Evolutionary conservation across 139 green algal genomes (phyloP).

Genomic region (Marvania coccoides): DNA sequence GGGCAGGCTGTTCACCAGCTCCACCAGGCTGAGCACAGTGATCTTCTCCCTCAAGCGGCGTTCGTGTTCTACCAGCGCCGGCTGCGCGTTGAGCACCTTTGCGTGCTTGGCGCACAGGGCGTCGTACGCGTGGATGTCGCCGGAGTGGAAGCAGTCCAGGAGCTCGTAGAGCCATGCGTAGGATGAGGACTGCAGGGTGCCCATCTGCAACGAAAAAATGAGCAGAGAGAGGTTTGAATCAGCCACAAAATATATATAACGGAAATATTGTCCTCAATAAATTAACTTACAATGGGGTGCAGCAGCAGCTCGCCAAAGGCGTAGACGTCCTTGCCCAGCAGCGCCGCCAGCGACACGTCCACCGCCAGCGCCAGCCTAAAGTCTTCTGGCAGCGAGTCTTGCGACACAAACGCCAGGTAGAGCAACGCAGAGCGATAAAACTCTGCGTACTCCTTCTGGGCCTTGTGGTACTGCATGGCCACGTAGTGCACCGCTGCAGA

Average conservation of each 20-base stretch:
- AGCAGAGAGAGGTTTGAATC: not conserved
- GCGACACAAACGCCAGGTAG: slow-evolving; percentile 88
- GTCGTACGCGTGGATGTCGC: slow-evolving; percentile 90
- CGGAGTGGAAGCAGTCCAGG: slow-evolving; percentile 76
- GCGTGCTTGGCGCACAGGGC: slow-evolving; percentile 73
- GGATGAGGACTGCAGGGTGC: slow-evolving; percentile 51
- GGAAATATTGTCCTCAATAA: not conserved
- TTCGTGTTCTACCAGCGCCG: slow-evolving; percentile 85
- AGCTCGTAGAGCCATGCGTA: slow-evolving; percentile 86
- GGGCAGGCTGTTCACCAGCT: slow-evolving; percentile 63
- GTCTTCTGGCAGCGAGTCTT: slow-evolving; percentile 66
- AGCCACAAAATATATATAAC: not conserved
- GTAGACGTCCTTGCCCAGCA: slow-evolving; percentile 93
- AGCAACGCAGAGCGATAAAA: slow-evolving; percentile 74
- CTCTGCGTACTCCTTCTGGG: slow-evolving; percentile 72
- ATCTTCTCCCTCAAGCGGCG: slow-evolving; percentile 90
- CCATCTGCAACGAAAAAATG: slow-evolving; percentile 50
- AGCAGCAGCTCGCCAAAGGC: slow-evolving; percentile 96
- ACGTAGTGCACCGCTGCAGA: slow-evolving; percentile 80
- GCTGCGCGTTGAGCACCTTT: slow-evolving; percentile 78
- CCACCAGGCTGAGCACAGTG: slow-evolving; percentile 73
- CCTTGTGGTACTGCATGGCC: slow-evolving; percentile 77
- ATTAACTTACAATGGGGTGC: slow-evolving; percentile 81
- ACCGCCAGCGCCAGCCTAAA: slow-evolving; percentile 79
- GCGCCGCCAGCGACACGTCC: slow-evolving; percentile 87